Evolutionary conservation across 2,329 filamentous ascomycete genomes (phyloP).

Genomic region (Madurella mycetomatis): DNA sequence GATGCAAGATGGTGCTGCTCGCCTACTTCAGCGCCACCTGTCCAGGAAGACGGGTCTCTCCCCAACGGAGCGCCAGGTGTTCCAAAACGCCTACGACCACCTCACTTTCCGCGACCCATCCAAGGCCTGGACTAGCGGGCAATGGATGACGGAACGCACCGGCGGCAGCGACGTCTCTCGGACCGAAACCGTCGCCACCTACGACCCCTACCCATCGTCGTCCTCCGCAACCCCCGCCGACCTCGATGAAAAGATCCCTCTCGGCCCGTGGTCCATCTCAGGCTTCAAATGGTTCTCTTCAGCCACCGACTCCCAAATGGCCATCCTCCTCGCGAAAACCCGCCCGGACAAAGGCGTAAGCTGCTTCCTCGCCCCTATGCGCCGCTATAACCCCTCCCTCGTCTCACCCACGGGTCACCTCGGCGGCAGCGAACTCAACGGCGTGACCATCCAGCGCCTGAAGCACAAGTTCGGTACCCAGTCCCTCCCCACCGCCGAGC

Average conservation of each 20-base stretch:
- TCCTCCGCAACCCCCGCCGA: slow-evolving; percentile 25
- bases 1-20: slow-evolving; percentile 62
- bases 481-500: slow-evolving; percentile 66
- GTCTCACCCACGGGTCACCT: slow-evolving; percentile 27
- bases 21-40: slow-evolving; percentile 45
- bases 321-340: slow-evolving; percentile 60
- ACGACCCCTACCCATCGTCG: slow-evolving; percentile 22
- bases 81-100: slow-evolving; percentile 49
- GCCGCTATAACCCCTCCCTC: slow-evolving; percentile 35
- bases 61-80: slow-evolving; percentile 37
- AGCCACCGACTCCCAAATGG: slow-evolving; percentile 61
- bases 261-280: slow-evolving; percentile 57
- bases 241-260: slow-evolving; percentile 30
- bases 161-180: slow-evolving; percentile 66
- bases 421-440: slow-evolving; percentile 52
- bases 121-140: slow-evolving; percentile 64
- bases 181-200: slow-evolving; percentile 58
- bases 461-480: slow-evolving; percentile 71
- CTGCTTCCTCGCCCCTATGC: slow-evolving; percentile 62
- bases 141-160: slow-evolving; percentile 72
- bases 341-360: slow-evolving; percentile 46
- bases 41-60: slow-evolving; percentile 22
- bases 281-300: slow-evolving; percentile 72
- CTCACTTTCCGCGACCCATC: slow-evolving; percentile 49
- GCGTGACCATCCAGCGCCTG: slow-evolving; percentile 62